These are phyloP conservation scores for Astrocystis sublimbata DNA, from an alignment of 495 filamentous ascomycete genomes.

Conservation along the genomic window DNA sequence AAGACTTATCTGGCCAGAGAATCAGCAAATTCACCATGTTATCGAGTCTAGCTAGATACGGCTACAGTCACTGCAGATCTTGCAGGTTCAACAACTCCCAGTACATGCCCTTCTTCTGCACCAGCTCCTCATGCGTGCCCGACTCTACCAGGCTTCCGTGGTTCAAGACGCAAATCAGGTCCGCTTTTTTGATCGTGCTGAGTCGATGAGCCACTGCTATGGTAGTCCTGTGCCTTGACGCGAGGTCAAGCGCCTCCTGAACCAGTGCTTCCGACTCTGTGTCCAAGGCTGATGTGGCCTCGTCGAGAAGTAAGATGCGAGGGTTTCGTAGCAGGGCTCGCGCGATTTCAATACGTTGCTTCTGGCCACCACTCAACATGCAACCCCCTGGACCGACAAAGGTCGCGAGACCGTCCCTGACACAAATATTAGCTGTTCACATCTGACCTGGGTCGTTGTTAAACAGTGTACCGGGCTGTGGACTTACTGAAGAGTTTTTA, in stretches of 20 bases:
- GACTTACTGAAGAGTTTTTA: slow-evolving; percentile 52
- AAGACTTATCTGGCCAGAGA: too few species aligned
- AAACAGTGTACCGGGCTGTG: too few species aligned
- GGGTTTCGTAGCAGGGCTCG: slow-evolving; percentile 74
- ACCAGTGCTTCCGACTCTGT: slow-evolving; percentile 72
- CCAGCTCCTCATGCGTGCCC: slow-evolving; percentile 52
- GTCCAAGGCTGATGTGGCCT: slow-evolving; percentile 74
- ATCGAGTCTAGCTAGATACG: background rate
- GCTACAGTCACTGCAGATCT: background rate
- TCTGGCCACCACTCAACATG: slow-evolving; percentile 73
- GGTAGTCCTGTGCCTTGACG: slow-evolving; percentile 62
- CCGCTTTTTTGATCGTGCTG: slow-evolving; percentile 53
- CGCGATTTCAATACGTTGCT: slow-evolving; percentile 73
- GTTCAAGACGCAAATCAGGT: slow-evolving; percentile 55
- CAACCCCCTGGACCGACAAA: slow-evolving; percentile 46
- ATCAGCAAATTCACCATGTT: background rate
- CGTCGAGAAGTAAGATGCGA: slow-evolving; percentile 70
- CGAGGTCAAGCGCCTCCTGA: slow-evolving; percentile 66
- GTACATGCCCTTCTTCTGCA: slow-evolving; percentile 51
- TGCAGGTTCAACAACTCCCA: slow-evolving; percentile 19
- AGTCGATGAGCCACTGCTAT: slow-evolving; percentile 70
- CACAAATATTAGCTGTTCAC: background rate
- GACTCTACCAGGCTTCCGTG: slow-evolving; percentile 54
- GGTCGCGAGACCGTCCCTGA: slow-evolving; percentile 5
- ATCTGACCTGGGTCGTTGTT: background rate